phyloP scores from a whole-genome alignment of 257 asterid species.

The Datura wrightii region DNA sequence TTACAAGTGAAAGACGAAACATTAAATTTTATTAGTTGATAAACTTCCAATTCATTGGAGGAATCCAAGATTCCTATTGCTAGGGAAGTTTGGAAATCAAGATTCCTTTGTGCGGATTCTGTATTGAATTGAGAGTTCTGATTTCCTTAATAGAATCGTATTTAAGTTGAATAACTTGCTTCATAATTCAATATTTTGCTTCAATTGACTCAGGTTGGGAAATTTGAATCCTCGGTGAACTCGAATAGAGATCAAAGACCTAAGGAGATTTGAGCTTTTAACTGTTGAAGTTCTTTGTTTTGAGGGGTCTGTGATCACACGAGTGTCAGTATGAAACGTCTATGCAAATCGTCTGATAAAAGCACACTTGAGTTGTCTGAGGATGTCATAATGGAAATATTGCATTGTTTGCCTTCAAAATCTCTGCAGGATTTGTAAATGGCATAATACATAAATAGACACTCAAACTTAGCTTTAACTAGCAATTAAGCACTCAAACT shows the following conservation, averaged over 20 bases:
- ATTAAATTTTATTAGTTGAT: background rate
- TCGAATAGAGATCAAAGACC: too few species aligned
- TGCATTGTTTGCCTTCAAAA: background rate
- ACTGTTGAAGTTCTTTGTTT: too few species aligned
- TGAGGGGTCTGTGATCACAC: background rate
- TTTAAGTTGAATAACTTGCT: too few species aligned
- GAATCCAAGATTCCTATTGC: background rate
- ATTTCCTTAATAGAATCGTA: too few species aligned
- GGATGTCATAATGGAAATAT: background rate
- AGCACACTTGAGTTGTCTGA: background rate
- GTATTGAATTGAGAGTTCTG: background rate
- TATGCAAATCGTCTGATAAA: background rate
- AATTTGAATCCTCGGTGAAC: too few species aligned
- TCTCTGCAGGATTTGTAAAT: background rate
- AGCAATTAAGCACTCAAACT: too few species aligned
- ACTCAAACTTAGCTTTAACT: too few species aligned
- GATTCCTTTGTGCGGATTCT: background rate
- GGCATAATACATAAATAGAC: too few species aligned
- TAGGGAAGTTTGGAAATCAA: background rate
- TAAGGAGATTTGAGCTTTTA: too few species aligned
- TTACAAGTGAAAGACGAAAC: background rate
- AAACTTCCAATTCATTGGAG: background rate
- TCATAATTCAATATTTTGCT: too few species aligned
- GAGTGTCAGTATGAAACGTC: background rate
- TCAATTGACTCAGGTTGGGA: too few species aligned